phyloP scores from a whole-genome alignment of 169 alveolate species.

The Theileria annulata region DNA sequence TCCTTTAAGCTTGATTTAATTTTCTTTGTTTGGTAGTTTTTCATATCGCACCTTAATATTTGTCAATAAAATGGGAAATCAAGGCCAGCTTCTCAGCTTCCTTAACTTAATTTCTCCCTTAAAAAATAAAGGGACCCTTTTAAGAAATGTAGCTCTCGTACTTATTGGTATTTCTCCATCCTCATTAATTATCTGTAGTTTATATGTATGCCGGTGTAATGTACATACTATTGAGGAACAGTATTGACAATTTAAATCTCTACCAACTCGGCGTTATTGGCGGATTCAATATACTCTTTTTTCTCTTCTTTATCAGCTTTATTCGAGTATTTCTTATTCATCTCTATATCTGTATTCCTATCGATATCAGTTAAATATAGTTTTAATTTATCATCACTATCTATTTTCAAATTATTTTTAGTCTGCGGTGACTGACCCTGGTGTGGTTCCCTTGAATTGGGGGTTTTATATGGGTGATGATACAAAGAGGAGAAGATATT shows the following conservation, averaged over 20 bases:
- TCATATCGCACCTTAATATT: slow-evolving; percentile 21
- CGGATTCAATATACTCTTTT: slow-evolving; percentile 40
- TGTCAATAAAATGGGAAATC: slow-evolving; percentile 8
- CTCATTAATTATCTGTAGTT: slow-evolving; percentile 17
- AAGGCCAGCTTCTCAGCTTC: slow-evolving; percentile 6
- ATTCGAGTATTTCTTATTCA: slow-evolving; percentile 34
- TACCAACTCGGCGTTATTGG: slow-evolving; percentile 29
- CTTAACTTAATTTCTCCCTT: neutral
- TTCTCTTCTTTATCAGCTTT: slow-evolving; percentile 60
- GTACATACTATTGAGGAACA: slow-evolving; percentile 58
- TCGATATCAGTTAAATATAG: neutral
- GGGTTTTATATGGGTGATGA: slow-evolving; percentile 97
- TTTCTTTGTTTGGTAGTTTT: neutral
- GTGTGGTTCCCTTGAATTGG: slow-evolving; percentile 93
- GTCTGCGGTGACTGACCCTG: slow-evolving; percentile 93
- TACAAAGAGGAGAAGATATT: slow-evolving; percentile 92
- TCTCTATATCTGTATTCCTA: neutral
- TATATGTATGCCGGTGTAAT: slow-evolving; percentile 65
- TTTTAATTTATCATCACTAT: slow-evolving; percentile 12
- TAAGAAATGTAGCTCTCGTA: slow-evolving; percentile 59
- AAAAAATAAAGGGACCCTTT: slow-evolving; percentile 46
- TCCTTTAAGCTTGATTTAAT: neutral
- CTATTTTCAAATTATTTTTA: slow-evolving; percentile 26
- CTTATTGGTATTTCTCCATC: slow-evolving; percentile 32
- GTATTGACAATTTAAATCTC: slow-evolving; percentile 32